These are phyloP conservation scores for Paraconiothyrium sp. DNA, from an alignment of 2,329 filamentous ascomycete species.

Conservation along the genomic window DNA sequence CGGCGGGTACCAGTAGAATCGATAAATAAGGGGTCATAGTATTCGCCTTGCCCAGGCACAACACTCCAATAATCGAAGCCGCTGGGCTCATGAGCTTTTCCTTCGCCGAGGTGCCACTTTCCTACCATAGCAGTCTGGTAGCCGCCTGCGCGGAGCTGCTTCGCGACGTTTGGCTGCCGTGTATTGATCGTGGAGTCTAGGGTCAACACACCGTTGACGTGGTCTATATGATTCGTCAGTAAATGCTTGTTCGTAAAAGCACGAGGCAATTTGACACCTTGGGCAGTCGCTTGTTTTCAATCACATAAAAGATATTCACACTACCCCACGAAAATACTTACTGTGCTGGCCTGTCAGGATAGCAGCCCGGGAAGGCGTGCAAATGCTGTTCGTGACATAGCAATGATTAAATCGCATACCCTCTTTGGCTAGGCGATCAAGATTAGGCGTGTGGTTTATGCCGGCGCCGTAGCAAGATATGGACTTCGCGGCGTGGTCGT, in stretches of 20 bases:
- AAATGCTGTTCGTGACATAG: constrained; percentile 65
- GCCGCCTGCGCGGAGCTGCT: constrained; percentile 57
- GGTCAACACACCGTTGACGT: constrained; percentile 63
- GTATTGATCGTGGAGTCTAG: constrained; percentile 62
- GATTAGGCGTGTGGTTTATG: constrained; percentile 63
- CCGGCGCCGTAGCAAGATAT: constrained; percentile 61
- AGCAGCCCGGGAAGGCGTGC: constrained; percentile 61
- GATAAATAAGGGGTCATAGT: constrained; percentile 63
- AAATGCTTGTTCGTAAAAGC: too few species aligned
- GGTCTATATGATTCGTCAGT: constrained; percentile 36
- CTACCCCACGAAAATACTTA: too few species aligned
- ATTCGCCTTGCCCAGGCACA: constrained; percentile 62
- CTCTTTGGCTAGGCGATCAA: constrained; percentile 61
- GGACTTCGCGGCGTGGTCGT: constrained; percentile 63
- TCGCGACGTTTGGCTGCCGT: constrained; percentile 61
- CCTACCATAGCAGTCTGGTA: constrained; percentile 64
- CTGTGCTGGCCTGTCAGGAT: constrained; percentile 62
- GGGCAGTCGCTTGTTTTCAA: too few species aligned
- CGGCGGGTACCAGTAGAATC: constrained; percentile 46
- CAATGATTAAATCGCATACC: constrained; percentile 64
- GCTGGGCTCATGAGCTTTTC: constrained; percentile 55
- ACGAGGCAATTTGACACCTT: too few species aligned
- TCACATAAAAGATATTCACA: too few species aligned
- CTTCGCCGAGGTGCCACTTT: constrained; percentile 65
- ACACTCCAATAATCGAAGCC: constrained; percentile 60